phyloP scores from a whole-genome alignment of 129 eudicot species.

The Arctium lappa region DNA sequence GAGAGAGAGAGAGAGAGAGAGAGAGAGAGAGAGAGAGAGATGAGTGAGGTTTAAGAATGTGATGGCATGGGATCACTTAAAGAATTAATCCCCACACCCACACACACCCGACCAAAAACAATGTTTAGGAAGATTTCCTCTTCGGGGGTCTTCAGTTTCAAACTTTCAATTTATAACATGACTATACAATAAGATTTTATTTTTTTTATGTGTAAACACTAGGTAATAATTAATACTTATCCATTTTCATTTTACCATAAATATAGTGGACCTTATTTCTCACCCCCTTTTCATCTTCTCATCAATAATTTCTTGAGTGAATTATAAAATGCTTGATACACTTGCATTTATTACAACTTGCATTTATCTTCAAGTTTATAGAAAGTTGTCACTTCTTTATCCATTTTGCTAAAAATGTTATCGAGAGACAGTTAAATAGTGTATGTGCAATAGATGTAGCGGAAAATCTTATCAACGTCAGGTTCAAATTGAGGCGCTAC shows the following conservation, averaged over 20 bases:
- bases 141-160: conserved; percentile 28
- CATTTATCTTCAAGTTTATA: not conserved
- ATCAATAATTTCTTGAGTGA: not conserved
- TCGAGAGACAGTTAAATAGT: not conserved
- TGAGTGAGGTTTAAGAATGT: conserved; percentile 35
- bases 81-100: conserved; percentile 7
- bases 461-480: too few species aligned
- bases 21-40: conserved; percentile 20
- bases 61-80: conserved; percentile 44
- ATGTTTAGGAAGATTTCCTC: conserved; percentile 30
- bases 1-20: conserved; percentile 14
- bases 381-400: not conserved
- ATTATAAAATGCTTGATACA: not conserved
- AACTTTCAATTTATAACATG: conserved; percentile 26
- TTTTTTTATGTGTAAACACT: conserved; percentile 3
- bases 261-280: not conserved
- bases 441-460: not conserved
- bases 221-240: not conserved
- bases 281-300: not conserved
- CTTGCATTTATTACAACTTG: not conserved
- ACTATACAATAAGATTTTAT: not conserved
- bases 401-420: not conserved
- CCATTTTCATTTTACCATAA: conserved; percentile 10
- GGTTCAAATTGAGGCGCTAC: too few species aligned
- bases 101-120: conserved; percentile 48